phyloP scores from a whole-genome alignment of 192 early-diverging fungal species.

The Backusella circina region DNA sequence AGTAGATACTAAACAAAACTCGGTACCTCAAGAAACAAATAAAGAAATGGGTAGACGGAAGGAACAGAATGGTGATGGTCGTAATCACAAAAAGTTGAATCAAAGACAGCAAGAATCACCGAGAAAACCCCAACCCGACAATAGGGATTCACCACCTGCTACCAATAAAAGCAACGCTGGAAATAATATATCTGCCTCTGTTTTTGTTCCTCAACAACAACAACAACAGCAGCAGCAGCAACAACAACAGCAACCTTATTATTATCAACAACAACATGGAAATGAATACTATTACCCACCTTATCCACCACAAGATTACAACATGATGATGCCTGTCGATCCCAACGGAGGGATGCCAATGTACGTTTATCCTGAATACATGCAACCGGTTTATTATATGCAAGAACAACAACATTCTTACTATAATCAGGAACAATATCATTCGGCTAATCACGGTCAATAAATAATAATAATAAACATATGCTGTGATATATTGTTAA shows the following conservation, averaged over 20 bases:
- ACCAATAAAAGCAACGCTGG: background rate
- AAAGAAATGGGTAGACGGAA: background rate
- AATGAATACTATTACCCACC: background rate
- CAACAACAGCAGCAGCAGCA: background rate
- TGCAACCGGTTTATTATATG: constrained; percentile 1
- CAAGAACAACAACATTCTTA: background rate
- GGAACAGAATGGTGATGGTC: background rate
- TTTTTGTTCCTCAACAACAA: background rate
- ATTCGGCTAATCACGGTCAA: background rate
- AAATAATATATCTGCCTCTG: background rate
- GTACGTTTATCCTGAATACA: background rate
- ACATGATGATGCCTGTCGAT: background rate
- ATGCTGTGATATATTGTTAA: too few species aligned
- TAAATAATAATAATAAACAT: background rate
- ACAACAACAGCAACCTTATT: background rate
- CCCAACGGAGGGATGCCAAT: background rate
- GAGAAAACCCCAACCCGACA: background rate
- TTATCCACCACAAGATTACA: background rate
- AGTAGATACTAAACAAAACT: background rate
- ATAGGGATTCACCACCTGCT: background rate
- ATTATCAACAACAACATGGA: background rate
- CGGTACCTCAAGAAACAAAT: background rate
- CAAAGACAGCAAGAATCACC: background rate
- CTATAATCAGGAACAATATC: background rate
- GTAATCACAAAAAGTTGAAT: background rate